Conservation (phyloP, 169 alveolate species). For the Cyclospora cayetanensis region DNA sequence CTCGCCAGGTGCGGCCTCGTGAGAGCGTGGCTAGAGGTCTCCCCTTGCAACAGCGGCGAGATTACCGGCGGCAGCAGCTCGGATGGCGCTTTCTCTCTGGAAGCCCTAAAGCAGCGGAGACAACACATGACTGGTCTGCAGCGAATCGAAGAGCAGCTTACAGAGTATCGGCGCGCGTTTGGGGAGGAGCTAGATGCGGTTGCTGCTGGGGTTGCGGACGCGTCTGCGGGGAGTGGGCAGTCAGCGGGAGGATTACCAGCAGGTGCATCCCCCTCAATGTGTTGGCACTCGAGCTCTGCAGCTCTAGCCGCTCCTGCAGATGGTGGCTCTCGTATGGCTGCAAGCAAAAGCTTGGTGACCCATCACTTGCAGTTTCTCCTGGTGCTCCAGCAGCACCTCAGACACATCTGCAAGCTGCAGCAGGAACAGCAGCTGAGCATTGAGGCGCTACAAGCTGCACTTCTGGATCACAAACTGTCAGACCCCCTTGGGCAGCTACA, state of each 20-base stretch:
- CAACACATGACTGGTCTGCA: constrained; percentile 30
- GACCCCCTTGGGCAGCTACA: constrained; percentile 34
- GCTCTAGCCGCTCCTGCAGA: constrained; percentile 23
- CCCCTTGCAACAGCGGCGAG: constrained; percentile 23
- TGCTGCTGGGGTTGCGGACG: not conserved
- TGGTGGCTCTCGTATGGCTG: constrained; percentile 37
- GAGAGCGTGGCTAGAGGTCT: constrained; percentile 35
- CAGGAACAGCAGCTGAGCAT: constrained; percentile 43
- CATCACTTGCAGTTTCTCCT: constrained; percentile 21
- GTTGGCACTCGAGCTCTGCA: constrained; percentile 8
- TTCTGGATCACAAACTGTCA: not conserved
- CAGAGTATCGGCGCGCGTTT: not conserved
- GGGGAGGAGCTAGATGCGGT: not conserved
- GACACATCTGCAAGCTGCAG: constrained; percentile 41
- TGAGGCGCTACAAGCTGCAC: constrained; percentile 22
- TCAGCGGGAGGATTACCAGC: not conserved
- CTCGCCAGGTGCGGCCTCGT: constrained; percentile 60
- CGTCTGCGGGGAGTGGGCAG: not conserved
- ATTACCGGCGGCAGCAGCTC: not conserved
- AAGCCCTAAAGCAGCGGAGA: constrained; percentile 27
- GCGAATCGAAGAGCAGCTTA: not conserved
- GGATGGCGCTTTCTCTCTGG: not conserved
- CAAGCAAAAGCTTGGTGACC: constrained; percentile 22
- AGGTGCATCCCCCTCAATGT: not conserved
- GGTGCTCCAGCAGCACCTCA: not conserved